Conservation (phyloP, 495 filamentous ascomycete genomes). For the Talaromyces trachyspermus region DNA sequence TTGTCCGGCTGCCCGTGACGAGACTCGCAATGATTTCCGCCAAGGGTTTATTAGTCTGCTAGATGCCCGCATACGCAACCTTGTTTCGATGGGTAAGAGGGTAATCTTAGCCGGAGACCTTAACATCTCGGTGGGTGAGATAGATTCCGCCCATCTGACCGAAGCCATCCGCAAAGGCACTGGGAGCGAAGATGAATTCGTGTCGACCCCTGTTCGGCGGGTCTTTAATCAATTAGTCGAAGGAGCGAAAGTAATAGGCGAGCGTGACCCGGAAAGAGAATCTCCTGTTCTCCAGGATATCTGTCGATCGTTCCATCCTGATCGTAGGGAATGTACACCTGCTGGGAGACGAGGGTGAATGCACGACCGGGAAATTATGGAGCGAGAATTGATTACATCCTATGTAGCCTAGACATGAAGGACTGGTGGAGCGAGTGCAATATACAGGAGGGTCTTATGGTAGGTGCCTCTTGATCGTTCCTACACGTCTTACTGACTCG, state of each 20-base stretch:
- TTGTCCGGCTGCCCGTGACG: constrained; percentile 79
- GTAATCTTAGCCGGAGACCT: constrained; percentile 85
- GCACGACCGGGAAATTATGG: constrained; percentile 87
- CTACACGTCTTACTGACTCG: constrained; percentile 12
- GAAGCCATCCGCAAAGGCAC: constrained; percentile 66
- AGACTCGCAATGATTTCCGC: constrained; percentile 76
- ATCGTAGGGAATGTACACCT: constrained; percentile 90
- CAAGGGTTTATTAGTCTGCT: constrained; percentile 71
- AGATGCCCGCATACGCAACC: constrained; percentile 75
- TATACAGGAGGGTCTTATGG: constrained; percentile 90
- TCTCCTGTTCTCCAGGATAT: constrained; percentile 76
- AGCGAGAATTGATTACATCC: constrained; percentile 85
- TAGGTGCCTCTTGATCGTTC: constrained; percentile 18
- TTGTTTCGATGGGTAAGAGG: constrained; percentile 68
- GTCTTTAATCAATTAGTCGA: constrained; percentile 79
- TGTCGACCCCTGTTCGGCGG: constrained; percentile 66
- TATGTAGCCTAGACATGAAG: constrained; percentile 74
- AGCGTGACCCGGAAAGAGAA: constrained; percentile 66
- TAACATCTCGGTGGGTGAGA: constrained; percentile 71
- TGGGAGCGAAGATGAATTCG: constrained; percentile 57
- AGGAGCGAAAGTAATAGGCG: constrained; percentile 60
- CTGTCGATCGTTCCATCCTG: constrained; percentile 74
- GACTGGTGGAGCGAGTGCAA: constrained; percentile 81
- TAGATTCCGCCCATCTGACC: constrained; percentile 64
- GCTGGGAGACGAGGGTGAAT: constrained; percentile 84